Evolutionary conservation across 148 eudicot genomes (phyloP).

Genomic region (Persicaria maculosa): DNA sequence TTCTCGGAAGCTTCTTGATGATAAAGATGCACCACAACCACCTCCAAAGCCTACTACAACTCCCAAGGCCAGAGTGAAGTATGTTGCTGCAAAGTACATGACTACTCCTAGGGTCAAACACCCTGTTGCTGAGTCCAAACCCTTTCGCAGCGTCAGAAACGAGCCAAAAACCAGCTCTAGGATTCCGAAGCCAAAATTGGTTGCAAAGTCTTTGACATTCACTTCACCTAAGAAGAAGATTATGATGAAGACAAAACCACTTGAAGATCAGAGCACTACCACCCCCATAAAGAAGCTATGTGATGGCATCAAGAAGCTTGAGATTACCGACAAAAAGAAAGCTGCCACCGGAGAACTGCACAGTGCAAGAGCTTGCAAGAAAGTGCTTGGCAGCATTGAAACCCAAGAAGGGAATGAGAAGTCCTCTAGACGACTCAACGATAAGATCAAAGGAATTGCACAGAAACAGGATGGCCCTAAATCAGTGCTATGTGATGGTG

Average conservation of each 20-base stretch:
- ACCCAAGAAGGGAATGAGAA: neutral
- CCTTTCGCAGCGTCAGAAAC: constrained; percentile 61
- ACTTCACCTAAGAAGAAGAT: constrained; percentile 54
- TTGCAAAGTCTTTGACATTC: constrained; percentile 59
- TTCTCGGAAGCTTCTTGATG: constrained; percentile 37
- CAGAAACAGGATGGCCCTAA: neutral
- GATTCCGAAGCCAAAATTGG: constrained; percentile 30
- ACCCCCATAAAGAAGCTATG: constrained; percentile 66
- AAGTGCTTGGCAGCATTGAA: neutral
- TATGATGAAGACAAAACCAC: constrained; percentile 29
- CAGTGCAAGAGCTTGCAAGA: neutral
- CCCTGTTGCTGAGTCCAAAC: constrained; percentile 27
- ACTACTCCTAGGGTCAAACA: constrained; percentile 73
- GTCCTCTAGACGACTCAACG: constrained; percentile 8
- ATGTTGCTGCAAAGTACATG: constrained; percentile 88
- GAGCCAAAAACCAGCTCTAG: constrained; percentile 30
- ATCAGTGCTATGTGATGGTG: constrained; percentile 10
- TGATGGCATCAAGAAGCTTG: constrained; percentile 52
- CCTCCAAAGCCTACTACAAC: constrained; percentile 33
- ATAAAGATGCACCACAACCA: constrained; percentile 17
- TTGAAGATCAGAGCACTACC: constrained; percentile 27
- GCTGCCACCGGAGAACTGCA: neutral
- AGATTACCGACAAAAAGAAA: constrained; percentile 45
- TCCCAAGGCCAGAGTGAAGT: constrained; percentile 50
- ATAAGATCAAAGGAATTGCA: constrained; percentile 18